Evolutionary conservation across 2,329 filamentous ascomycete genomes (phyloP), one percentile per base, ranked within the genome.

Genomic region (Fusarium albidum): DNA sequence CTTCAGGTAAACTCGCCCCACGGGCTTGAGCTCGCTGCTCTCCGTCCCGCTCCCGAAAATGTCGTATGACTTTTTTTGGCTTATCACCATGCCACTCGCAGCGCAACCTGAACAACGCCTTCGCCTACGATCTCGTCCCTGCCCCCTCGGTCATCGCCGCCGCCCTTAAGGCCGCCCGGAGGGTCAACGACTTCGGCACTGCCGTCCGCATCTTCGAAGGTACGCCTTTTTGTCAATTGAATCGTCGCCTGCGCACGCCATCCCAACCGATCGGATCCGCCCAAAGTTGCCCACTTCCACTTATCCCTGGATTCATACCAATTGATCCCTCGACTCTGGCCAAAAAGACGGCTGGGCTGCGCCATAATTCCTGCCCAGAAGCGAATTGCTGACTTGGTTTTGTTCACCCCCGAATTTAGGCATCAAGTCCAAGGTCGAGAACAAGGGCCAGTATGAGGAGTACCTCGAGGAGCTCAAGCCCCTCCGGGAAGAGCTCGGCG

Each of bases 401-500:
- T 21, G 39, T 55, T 61, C 31, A 47, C 12, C n/a, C n/a, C 50
- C 21, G 21, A 21, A 21, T 61, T 14, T 42, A 96, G 93, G 94
- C 73, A 90, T 99, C 85, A 97, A 96, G 83, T 91, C 92, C 79
- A 99, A 99, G 87, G 95, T 98, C 68, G 95, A 99, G 86, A 99
- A 96, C 87, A 89, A 92, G 79, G 86, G 86, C 72, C 95, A 99
- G 82, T 99, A 99, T 82, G 85, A 97, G 73, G 89, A 96, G 82
- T 97, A 96, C 80, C 87, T 99, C 58, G 84, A 91, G 73, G 91
- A 96, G 82, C 91, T 99, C 68, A 92, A 96, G 83, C 83, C 89
- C 63, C 83, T 98, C 71, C 89, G 93, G 71, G 91, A 96, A 83
- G 94, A 98, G 82, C 87, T 98, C 61, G 94, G 94, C 69, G 86